phyloP scores from a whole-genome alignment of 352 stramenopile genomes.

The Pythium myriotylum region DNA sequence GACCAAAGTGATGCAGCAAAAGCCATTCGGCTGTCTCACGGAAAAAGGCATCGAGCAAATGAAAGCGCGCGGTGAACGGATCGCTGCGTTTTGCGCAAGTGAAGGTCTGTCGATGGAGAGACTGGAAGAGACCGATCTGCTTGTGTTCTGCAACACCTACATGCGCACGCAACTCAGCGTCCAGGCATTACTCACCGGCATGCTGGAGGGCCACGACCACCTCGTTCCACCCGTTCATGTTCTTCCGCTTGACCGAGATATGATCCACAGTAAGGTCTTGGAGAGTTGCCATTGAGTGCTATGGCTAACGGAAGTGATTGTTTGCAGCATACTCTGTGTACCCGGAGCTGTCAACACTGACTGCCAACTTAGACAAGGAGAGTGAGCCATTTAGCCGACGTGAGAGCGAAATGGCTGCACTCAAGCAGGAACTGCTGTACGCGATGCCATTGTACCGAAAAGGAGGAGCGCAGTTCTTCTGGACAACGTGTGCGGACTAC shows the following conservation, averaged over 20 bases:
- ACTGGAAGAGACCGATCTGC: slow-evolving; percentile 39
- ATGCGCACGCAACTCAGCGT: slow-evolving; percentile 80
- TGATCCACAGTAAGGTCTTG: slow-evolving; percentile 74
- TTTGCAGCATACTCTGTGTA: slow-evolving; percentile 58
- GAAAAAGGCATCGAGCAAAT: slow-evolving; percentile 69
- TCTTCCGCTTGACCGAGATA: slow-evolving; percentile 63
- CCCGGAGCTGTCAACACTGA: slow-evolving; percentile 64
- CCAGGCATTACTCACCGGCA: slow-evolving; percentile 55
- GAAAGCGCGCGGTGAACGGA: slow-evolving; percentile 39
- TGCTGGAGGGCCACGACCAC: slow-evolving; percentile 43
- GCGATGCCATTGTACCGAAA: slow-evolving; percentile 56
- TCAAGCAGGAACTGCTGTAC: slow-evolving; percentile 56
- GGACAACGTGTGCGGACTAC: slow-evolving; percentile 74
- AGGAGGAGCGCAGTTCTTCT: slow-evolving; percentile 49
- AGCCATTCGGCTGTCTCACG: slow-evolving; percentile 74
- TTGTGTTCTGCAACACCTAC: slow-evolving; percentile 75
- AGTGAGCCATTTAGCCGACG: slow-evolving; percentile 48
- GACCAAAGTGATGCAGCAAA: slow-evolving; percentile 43
- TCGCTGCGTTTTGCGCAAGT: slow-evolving; percentile 39
- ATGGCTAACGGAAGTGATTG: no score
- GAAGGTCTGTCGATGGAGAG: slow-evolving; percentile 48
- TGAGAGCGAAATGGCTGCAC: slow-evolving; percentile 54
- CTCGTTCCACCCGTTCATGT: slow-evolving; percentile 51
- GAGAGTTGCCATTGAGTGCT: background rate
- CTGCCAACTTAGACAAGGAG: slow-evolving; percentile 48